Evolutionary conservation across 2,329 filamentous ascomycete species (phyloP).

Genomic region (Triangularia setosa): DNA sequence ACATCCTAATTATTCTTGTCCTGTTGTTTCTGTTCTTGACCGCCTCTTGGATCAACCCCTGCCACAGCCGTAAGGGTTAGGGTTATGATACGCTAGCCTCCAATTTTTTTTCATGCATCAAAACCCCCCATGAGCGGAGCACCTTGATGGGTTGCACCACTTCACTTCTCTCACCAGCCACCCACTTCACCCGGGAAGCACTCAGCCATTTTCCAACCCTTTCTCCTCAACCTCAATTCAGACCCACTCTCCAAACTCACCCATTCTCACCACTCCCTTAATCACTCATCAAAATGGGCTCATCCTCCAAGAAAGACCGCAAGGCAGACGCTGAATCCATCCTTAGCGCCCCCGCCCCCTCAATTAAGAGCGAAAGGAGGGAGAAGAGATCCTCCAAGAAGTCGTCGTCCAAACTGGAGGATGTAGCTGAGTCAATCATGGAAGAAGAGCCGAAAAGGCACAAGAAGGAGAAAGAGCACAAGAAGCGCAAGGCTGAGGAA

Average conservation of each 20-base stretch:
- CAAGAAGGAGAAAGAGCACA: slow-evolving; percentile 20
- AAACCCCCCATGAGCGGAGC: neutral
- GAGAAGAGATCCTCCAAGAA: slow-evolving; percentile 6
- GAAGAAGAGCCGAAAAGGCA: slow-evolving; percentile 7
- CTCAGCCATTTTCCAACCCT: neutral
- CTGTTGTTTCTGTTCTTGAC: neutral
- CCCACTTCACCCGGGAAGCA: neutral
- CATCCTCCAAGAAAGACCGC: neutral
- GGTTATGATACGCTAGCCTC: neutral
- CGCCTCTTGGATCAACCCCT: neutral
- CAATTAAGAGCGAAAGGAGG: neutral
- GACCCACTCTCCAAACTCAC: neutral
- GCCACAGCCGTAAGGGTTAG: neutral
- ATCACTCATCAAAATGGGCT: neutral
- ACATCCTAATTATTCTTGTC: neutral
- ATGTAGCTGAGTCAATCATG: neutral
- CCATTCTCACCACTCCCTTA: neutral
- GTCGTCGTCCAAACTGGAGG: neutral
- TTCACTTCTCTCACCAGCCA: neutral
- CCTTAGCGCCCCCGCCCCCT: neutral
- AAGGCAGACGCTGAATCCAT: neutral
- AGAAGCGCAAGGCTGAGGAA: slow-evolving; percentile 18
- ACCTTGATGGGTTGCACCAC: neutral
- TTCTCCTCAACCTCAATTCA: neutral
- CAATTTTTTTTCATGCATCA: neutral